Base-by-base conservation (phyloP, 345 rosid species). In the Aquilaria yunnanensis region DNA sequence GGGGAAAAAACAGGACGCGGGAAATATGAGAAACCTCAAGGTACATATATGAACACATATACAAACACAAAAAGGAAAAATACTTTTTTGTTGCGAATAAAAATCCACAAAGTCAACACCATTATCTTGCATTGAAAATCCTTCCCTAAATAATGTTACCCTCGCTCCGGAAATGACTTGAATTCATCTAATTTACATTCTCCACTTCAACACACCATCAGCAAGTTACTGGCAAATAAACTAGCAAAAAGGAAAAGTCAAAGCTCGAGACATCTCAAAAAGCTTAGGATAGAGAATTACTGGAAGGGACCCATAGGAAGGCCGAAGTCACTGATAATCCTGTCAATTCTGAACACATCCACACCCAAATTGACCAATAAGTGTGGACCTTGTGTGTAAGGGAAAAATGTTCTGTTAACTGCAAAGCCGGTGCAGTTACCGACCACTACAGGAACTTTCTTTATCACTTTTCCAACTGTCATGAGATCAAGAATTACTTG, bases 371-470 rank as follows among this genome's bases (percentile, higher is more conserved):
- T 76, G 72, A 74, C 79, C 78, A 90, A 69, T 62, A 94, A 51
- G 50, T 82, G 87, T 37, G 97, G 82, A 64, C 84, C 63, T 84
- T 94, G 97, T 30, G 80, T 0, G 50, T 94, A 94, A 1, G 99
- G 97, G 62, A 94, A 88, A 79, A 94, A 94, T 43, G 97, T 76
- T 43, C 96, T 84, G 61, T 88, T 94, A 72, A 94, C 96, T 48
- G 99, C 95, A 70, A 94, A 94, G 47, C 97, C 99, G 58, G 85
- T 82, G 77, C 99, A 90, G 77, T 90, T 94, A 59, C 96, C 96
- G 64, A 88, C 99, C 51, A 90, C 99, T 37, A 94, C 96, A 0
- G 99, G 96, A 72, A 85, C 89, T 77, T 94, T 94, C 84, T 85
- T 88, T 79, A 86, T 90, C 63, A 68, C 66, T 67, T 88, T 94